Evolutionary conservation across 352 stramenopile species (phyloP).

Genomic region (Phytophthora ohioensis): DNA sequence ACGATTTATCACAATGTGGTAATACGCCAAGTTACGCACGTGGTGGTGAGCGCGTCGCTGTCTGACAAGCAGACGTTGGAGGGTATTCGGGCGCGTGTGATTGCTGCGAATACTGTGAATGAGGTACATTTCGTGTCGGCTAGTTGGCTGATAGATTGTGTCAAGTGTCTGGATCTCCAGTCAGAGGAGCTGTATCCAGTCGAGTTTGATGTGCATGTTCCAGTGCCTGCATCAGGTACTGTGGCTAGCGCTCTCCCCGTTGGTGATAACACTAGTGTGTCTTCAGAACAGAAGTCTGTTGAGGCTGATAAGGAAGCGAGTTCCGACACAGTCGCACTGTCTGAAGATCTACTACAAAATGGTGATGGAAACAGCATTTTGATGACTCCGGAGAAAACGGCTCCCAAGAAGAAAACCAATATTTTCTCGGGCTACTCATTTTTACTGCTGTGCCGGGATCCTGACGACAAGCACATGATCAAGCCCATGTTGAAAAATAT

Average conservation of each 20-base stretch:
- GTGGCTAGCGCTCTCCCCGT: neutral
- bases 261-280: neutral
- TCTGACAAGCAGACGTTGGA: constrained; percentile 44
- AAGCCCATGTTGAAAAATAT: constrained; percentile 51
- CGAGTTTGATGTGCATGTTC: constrained; percentile 52
- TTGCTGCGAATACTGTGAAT: constrained; percentile 33
- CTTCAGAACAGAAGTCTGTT: constrained; percentile 2
- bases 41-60: constrained; percentile 69
- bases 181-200: constrained; percentile 75
- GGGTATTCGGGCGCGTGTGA: constrained; percentile 43
- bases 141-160: constrained; percentile 71
- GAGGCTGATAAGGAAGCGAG: constrained; percentile 16
- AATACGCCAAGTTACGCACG: constrained; percentile 66
- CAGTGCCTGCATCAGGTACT: neutral
- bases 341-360: constrained; percentile 34
- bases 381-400: neutral
- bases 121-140: constrained; percentile 65
- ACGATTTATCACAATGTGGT: constrained; percentile 74
- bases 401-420: constrained; percentile 8
- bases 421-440: constrained; percentile 67
- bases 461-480: constrained; percentile 53
- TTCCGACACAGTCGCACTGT: constrained; percentile 3
- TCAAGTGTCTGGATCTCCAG: constrained; percentile 59
- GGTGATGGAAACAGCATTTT: constrained; percentile 25
- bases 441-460: constrained; percentile 63